Conservation (phyloP, 176 grass and related monocot genomes). For the Phragmites australis region DNA sequence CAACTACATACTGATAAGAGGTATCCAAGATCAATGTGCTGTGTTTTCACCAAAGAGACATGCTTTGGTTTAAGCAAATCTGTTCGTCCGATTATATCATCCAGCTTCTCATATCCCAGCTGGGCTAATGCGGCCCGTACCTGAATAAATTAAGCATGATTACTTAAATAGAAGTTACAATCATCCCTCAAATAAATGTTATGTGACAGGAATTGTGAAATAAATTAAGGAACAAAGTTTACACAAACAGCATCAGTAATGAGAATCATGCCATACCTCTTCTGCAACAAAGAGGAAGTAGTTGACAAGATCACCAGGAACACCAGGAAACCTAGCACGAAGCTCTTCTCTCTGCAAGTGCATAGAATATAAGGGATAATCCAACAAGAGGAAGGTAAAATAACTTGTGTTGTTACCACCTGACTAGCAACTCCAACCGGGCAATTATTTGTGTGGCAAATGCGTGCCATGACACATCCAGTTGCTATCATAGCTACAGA, state of each 20-base stretch:
- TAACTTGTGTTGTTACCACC: constrained; percentile 57
- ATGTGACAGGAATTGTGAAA: neutral
- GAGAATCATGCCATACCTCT: constrained; percentile 59
- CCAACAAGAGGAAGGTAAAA: constrained; percentile 35
- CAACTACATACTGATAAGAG: constrained; percentile 70
- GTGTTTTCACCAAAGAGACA: constrained; percentile 93
- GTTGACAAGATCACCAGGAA: constrained; percentile 99
- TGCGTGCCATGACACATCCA: constrained; percentile 98
- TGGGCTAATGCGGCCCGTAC: constrained; percentile 84
- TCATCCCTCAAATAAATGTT: neutral
- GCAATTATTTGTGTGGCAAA: constrained; percentile 99
- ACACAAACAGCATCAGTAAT: constrained; percentile 32
- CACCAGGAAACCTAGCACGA: constrained; percentile 97
- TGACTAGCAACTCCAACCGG: constrained; percentile 99
- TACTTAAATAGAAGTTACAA: constrained; percentile 25
- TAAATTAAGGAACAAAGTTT: constrained; percentile 13
- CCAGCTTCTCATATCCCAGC: constrained; percentile 96
- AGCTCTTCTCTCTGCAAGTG: constrained; percentile 93
- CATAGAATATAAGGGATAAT: constrained; percentile 42
- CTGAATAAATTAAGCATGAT: constrained; percentile 51
- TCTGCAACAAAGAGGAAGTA: constrained; percentile 99
- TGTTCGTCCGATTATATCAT: constrained; percentile 91
- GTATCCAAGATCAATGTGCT: constrained; percentile 85
- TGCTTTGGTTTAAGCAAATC: constrained; percentile 84
- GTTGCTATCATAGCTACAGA: constrained; percentile 99